Evolutionary conservation across 2,329 filamentous ascomycete genomes (phyloP).

Genomic region (Sporothrix luriei): DNA sequence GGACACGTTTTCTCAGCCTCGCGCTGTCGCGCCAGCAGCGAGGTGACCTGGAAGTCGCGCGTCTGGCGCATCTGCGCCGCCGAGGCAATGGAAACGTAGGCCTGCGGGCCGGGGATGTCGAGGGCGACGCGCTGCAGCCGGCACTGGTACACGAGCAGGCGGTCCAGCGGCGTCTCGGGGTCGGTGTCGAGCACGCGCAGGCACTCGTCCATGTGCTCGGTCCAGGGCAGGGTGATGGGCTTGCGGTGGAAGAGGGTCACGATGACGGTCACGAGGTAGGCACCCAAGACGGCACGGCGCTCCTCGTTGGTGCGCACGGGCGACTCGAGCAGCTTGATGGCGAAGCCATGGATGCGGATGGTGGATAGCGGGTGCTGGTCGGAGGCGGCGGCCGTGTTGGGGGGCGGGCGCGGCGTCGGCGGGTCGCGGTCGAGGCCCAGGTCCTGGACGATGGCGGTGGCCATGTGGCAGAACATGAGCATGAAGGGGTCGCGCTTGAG

Average conservation of each 20-base stretch:
- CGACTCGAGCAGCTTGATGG: slow-evolving; percentile 27
- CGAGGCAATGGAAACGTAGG: not conserved
- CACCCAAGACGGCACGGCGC: slow-evolving; percentile 26
- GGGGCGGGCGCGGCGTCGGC: not conserved
- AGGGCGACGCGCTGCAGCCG: slow-evolving; percentile 29
- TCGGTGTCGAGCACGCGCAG: slow-evolving; percentile 47
- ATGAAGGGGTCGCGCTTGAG: slow-evolving; percentile 27
- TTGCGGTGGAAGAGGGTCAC: slow-evolving; percentile 38
- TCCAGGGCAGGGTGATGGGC: slow-evolving; percentile 59
- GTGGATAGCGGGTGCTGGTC: slow-evolving; percentile 5
- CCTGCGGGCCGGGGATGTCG: not conserved
- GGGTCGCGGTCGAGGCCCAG: slow-evolving; percentile 27
- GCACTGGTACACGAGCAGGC: slow-evolving; percentile 30
- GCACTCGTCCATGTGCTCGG: slow-evolving; percentile 59
- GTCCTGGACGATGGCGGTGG: slow-evolving; percentile 29
- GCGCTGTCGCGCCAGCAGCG: slow-evolving; percentile 14
- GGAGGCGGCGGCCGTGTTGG: slow-evolving; percentile 4
- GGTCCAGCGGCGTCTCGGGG: slow-evolving; percentile 29
- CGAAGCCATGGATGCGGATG: slow-evolving; percentile 26
- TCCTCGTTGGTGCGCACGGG: slow-evolving; percentile 28
- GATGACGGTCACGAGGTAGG: slow-evolving; percentile 25
- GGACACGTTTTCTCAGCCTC: slow-evolving; percentile 17
- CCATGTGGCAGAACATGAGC: slow-evolving; percentile 33
- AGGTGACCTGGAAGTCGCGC: slow-evolving; percentile 28
- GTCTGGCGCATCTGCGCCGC: slow-evolving; percentile 17